Evolutionary conservation across 139 green algal species (phyloP).

Genomic region (Desmodesmus armatus): DNA sequence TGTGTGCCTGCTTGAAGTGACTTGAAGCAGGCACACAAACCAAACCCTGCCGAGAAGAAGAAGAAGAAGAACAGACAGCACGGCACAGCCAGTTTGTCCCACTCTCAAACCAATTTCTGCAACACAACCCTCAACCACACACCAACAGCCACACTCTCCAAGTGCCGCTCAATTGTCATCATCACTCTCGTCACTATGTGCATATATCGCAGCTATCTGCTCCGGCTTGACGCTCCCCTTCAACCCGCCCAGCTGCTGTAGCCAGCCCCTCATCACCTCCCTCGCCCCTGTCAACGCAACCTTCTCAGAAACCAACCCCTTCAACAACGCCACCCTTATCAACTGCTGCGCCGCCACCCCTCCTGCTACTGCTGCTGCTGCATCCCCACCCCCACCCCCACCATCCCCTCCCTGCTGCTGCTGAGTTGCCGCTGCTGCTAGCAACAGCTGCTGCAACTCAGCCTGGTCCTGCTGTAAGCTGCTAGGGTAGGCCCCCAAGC

Average conservation of each 20-base stretch:
- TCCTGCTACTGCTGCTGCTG: conserved; percentile 4
- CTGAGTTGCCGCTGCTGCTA: not conserved
- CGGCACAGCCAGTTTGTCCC: too few species aligned
- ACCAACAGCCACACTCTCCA: too few species aligned
- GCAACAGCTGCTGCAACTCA: conserved; percentile 35
- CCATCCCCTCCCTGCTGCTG: not conserved
- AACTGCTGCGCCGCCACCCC: not conserved
- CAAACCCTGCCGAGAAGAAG: too few species aligned
- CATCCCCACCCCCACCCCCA: too few species aligned
- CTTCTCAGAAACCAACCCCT: conserved; percentile 53
- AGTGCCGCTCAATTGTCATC: too few species aligned
- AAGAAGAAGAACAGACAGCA: too few species aligned
- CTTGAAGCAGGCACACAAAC: too few species aligned
- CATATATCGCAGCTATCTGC: conserved; percentile 26
- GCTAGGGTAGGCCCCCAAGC: conserved; percentile 45
- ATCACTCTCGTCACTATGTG: too few species aligned
- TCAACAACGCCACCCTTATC: conserved; percentile 16
- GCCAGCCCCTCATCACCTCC: conserved; percentile 31
- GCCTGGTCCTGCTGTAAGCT: conserved; percentile 48
- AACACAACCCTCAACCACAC: too few species aligned
- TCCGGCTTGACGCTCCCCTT: not conserved
- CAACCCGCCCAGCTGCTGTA: conserved; percentile 26
- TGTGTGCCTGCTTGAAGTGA: too few species aligned
- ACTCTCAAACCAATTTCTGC: too few species aligned
- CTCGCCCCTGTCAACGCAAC: conserved; percentile 28